Percentiles rank a stretch among this genome's conserved stretches.
These are phyloP conservation scores for Hymenoscyphus repandus DNA, from an alignment of 2,329 filamentous ascomycete species.

Conservation along the genomic window DNA sequence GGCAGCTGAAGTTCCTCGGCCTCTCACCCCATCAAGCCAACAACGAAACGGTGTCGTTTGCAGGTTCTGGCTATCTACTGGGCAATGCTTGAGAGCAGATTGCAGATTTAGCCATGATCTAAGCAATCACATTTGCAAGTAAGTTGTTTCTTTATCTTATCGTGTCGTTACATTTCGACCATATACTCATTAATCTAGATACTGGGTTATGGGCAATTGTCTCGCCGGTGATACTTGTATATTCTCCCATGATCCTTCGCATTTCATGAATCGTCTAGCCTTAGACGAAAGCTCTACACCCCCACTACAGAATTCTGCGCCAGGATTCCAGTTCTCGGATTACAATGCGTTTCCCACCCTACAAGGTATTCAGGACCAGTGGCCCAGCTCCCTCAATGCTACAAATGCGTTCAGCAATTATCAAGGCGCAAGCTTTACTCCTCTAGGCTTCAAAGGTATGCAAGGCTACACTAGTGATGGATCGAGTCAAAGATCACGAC, in stretches of 20 bases:
- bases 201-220: conserved; percentile 95
- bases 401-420: conserved; percentile 45
- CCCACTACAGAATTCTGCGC: conserved; percentile 51
- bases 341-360: conserved; percentile 81
- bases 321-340: conserved; percentile 75
- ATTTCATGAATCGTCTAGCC: conserved; percentile 75
- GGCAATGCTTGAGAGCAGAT: conserved; percentile 92
- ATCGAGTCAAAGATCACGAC: conserved; percentile 72
- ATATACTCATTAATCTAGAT: conserved; percentile 46
- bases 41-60: conserved; percentile 86
- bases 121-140: conserved; percentile 97
- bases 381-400: conserved; percentile 40
- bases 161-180: not conserved
- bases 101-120: conserved; percentile 97
- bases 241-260: conserved; percentile 92
- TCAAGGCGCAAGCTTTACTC: conserved; percentile 51
- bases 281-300: conserved; percentile 65
- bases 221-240: conserved; percentile 90
- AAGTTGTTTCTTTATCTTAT: conserved; percentile 36
- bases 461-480: conserved; percentile 51
- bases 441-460: conserved; percentile 63
- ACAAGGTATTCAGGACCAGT: conserved; percentile 54
- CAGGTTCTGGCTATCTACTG: conserved; percentile 93
- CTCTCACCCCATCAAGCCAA: conserved; percentile 69
- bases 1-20: conserved; percentile 63